These are phyloP conservation scores for Paramecium bursaria DNA, from an alignment of 73 alveolate species.

Conservation along the genomic window DNA sequence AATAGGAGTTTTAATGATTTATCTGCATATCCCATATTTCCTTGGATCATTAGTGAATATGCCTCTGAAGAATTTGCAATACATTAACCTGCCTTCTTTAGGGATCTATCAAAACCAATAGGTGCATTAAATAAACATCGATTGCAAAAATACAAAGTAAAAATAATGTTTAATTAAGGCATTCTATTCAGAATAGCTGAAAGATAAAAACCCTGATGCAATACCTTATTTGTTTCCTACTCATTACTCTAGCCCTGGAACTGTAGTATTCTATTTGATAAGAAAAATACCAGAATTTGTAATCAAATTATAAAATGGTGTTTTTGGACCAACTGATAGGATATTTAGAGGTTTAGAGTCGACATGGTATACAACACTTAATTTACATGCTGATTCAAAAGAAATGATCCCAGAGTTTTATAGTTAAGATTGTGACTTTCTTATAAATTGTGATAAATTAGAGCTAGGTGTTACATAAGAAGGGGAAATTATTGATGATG, in stretches of 20 bases:
- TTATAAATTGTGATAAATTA: slow-evolving; percentile 79
- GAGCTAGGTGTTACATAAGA: slow-evolving; percentile 84
- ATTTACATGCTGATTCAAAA: slow-evolving; percentile 79
- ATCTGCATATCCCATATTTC: slow-evolving; percentile 95
- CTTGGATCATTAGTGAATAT: slow-evolving; percentile 92
- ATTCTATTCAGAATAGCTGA: slow-evolving; percentile 70
- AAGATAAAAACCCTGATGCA: slow-evolving; percentile 74
- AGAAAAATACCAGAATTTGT: slow-evolving; percentile 90
- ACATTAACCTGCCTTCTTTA: slow-evolving; percentile 68
- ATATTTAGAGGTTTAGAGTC: slow-evolving; percentile 79
- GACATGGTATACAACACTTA: slow-evolving; percentile 78
- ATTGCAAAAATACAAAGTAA: slow-evolving; percentile 65
- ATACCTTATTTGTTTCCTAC: slow-evolving; percentile 71
- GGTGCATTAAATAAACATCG: slow-evolving; percentile 77
- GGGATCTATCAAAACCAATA: slow-evolving; percentile 89
- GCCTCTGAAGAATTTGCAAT: slow-evolving; percentile 65
- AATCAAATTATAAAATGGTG: slow-evolving; percentile 84
- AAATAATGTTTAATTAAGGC: background rate
- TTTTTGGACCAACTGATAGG: slow-evolving; percentile 90
- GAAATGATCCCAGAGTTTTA: slow-evolving; percentile 96
- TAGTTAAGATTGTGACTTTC: slow-evolving; percentile 84
- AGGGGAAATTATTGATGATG: slow-evolving; percentile 72
- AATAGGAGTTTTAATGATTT: slow-evolving; percentile 92
- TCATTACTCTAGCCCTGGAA: slow-evolving; percentile 87
- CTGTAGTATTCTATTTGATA: slow-evolving; percentile 80